These are phyloP conservation scores for Trypethelium eluteriae DNA, from an alignment of 495 filamentous ascomycete genomes.

Conservation along the genomic window DNA sequence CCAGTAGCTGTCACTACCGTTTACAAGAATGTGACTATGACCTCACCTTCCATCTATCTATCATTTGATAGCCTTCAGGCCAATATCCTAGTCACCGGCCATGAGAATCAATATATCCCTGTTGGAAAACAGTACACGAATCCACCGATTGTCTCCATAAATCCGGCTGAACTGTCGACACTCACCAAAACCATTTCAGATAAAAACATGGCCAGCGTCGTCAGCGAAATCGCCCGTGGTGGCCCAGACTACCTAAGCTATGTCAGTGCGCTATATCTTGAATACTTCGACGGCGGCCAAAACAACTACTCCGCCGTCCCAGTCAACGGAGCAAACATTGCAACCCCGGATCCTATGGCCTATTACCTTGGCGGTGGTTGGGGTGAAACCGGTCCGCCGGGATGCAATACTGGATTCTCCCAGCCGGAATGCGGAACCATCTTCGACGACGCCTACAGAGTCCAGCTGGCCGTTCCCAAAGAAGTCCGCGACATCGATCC, in stretches of 20 bases:
- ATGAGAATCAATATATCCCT: slow-evolving; percentile 4
- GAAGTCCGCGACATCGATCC: slow-evolving; percentile 14
- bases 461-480: background rate
- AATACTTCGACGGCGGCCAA: slow-evolving; percentile 6
- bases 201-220: background rate
- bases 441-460: slow-evolving; percentile 11
- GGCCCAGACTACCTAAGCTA: background rate
- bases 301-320: background rate
- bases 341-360: slow-evolving; percentile 1
- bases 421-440: slow-evolving; percentile 6
- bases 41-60: slow-evolving; percentile 9
- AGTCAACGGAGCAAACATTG: background rate
- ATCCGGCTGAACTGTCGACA: background rate
- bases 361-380: background rate
- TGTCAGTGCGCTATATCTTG: background rate
- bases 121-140: background rate
- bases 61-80: background rate
- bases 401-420: background rate
- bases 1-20: background rate
- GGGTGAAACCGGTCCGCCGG: background rate
- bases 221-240: background rate
- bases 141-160: background rate
- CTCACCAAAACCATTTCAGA: slow-evolving; percentile 9
- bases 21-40: slow-evolving; percentile 6
- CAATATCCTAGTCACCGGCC: background rate